Percentiles rank a stretch among this genome's conserved stretches.
Conservation (phyloP, 2,329 filamentous ascomycete genomes). For the Botrytis medusae region DNA sequence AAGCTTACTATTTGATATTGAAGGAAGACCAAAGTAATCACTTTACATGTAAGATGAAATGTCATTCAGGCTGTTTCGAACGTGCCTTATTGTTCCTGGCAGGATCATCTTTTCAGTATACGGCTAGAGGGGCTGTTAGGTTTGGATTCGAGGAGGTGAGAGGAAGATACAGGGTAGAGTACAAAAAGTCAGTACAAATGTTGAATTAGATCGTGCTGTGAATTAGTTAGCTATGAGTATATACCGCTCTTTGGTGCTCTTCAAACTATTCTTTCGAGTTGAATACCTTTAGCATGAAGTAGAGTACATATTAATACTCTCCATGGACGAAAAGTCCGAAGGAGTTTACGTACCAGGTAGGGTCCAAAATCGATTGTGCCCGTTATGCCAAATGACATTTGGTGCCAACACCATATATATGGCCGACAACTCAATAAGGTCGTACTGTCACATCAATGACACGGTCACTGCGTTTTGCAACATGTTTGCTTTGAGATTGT, state of each 20-base stretch:
- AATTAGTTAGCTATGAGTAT: not conserved
- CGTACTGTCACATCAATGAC: not conserved
- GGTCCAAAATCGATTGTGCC: not conserved
- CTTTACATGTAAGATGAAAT: not conserved
- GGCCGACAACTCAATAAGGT: not conserved
- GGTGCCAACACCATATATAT: not conserved
- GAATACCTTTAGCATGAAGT: not conserved
- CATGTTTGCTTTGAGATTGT: not conserved
- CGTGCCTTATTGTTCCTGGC: not conserved
- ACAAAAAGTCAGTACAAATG: not conserved
- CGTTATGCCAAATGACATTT: not conserved
- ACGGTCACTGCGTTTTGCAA: not conserved
- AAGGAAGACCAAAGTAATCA: not conserved
- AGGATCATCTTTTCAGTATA: not conserved
- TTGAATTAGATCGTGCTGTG: not conserved
- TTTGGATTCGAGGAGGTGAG: not conserved
- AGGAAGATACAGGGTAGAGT: not conserved
- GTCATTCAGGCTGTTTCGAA: not conserved
- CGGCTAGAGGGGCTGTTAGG: no score
- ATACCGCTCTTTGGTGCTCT: not conserved
- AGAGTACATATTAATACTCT: not conserved
- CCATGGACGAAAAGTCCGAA: not conserved
- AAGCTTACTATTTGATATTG: not conserved
- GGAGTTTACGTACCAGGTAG: not conserved
- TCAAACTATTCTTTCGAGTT: not conserved